Conservation (phyloP, 345 rosid genomes). For the Xanthoceras sorbifolium region DNA sequence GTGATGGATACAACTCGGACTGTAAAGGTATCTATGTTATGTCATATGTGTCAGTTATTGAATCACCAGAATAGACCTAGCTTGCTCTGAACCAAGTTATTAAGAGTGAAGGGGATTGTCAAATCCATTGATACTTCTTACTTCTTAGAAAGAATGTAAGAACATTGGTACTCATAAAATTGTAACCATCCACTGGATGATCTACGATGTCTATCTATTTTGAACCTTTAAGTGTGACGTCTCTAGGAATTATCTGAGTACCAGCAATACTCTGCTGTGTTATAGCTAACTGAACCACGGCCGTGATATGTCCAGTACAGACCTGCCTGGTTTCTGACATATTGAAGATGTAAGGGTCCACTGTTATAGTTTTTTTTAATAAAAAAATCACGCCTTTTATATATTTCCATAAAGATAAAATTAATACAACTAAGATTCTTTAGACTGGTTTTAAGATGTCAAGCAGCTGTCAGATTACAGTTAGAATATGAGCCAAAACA, state of each 20-base stretch:
- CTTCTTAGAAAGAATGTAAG: background rate
- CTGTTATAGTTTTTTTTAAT: no score
- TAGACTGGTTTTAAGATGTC: no score
- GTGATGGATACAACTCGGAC: slow-evolving; percentile 55
- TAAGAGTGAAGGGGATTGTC: background rate
- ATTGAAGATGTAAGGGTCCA: no score
- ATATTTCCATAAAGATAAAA: no score
- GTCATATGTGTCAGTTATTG: slow-evolving; percentile 1
- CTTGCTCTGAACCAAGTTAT: background rate
- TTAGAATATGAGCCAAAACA: no score
- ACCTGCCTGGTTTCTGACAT: background rate
- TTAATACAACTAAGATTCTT: no score
- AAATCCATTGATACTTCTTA: background rate
- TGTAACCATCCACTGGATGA: background rate
- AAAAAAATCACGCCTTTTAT: no score
- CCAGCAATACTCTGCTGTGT: background rate
- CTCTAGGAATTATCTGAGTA: background rate
- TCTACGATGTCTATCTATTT: background rate
- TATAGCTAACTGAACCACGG: background rate
- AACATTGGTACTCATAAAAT: background rate
- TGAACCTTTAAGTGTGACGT: background rate
- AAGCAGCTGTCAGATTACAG: no score
- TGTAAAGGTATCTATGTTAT: slow-evolving; percentile 56
- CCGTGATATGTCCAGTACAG: background rate
- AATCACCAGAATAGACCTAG: background rate